Evolutionary conservation across 192 early-diverging fungal genomes (phyloP).

Genomic region (Coemansia sp.): DNA sequence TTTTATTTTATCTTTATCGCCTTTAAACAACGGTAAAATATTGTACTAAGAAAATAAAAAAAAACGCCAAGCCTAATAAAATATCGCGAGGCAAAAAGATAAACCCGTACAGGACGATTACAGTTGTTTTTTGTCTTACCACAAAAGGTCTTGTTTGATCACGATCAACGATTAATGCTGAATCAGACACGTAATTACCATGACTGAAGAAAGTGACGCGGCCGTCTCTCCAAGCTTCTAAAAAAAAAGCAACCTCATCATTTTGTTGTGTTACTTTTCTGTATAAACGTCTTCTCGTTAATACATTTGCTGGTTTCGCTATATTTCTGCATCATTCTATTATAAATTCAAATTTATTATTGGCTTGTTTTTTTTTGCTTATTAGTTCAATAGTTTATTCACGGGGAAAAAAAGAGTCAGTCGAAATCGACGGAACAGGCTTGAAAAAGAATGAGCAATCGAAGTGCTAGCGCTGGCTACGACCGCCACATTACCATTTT

Average conservation of each 20-base stretch:
- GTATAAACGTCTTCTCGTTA: neutral
- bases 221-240: neutral
- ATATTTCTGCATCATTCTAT: neutral
- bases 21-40: neutral
- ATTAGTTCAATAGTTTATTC: neutral
- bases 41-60: neutral
- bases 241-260: neutral
- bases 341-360: neutral
- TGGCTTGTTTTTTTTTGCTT: neutral
- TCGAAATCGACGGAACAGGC: no score
- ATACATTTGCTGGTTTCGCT: neutral
- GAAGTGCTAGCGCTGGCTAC: slow-evolving; percentile 70
- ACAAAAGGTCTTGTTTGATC: neutral
- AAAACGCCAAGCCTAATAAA: neutral
- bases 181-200: neutral
- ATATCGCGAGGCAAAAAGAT: no score
- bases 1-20: no score
- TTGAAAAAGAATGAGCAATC: slow-evolving; percentile 41
- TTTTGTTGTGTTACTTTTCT: neutral
- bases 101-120: no score
- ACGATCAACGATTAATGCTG: neutral
- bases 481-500: slow-evolving; percentile 99
- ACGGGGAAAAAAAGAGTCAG: neutral
- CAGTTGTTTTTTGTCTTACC: no score
- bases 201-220: neutral